Percentiles rank a stretch among this genome's conserved stretches.
phyloP scores from a whole-genome alignment of 192 early-diverging fungal genomes.

The Coemansia sp. region DNA sequence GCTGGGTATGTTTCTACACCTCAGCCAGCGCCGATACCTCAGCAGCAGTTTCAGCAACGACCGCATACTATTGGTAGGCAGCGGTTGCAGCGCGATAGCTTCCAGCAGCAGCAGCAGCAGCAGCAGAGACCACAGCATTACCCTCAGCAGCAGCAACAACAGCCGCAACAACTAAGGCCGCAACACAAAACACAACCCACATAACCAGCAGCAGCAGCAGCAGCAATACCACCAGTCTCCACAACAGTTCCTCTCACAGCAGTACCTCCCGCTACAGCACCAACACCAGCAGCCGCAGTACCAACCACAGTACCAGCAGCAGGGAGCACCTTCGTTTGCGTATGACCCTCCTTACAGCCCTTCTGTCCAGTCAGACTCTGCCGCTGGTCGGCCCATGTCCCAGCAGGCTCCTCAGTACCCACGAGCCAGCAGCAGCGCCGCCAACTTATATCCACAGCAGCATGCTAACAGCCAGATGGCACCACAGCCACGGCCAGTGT shows the following conservation, averaged over 20 bases:
- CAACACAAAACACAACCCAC: too few relatives aligned
- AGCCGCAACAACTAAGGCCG: conserved; percentile 10
- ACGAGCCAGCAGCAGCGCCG: conserved; percentile 20
- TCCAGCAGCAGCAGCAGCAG: conserved; percentile 15
- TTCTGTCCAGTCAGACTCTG: conserved; percentile 33
- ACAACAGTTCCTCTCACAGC: conserved; percentile 20
- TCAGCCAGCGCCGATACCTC: conserved; percentile 3
- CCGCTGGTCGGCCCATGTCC: conserved; percentile 1
- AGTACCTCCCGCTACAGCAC: conserved; percentile 10
- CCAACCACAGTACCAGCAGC: neutral
- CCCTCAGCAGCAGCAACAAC: conserved; percentile 15
- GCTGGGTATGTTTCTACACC: neutral
- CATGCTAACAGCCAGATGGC: neutral
- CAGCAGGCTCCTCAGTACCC: conserved; percentile 22
- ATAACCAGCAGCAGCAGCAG: conserved; percentile 8
- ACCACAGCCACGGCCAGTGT: conserved; percentile 11
- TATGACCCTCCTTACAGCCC: conserved; percentile 26
- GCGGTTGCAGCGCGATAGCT: conserved; percentile 24
- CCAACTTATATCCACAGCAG: conserved; percentile 13
- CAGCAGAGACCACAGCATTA: conserved; percentile 8
- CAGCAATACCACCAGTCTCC: conserved; percentile 12
- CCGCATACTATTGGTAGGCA: conserved; percentile 15
- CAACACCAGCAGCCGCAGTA: conserved; percentile 15
- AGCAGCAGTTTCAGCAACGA: conserved; percentile 20
- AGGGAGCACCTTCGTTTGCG: conserved; percentile 9